phyloP scores from a whole-genome alignment of 371 early-diverging fungal species.

The Zychaea mexicana region DNA sequence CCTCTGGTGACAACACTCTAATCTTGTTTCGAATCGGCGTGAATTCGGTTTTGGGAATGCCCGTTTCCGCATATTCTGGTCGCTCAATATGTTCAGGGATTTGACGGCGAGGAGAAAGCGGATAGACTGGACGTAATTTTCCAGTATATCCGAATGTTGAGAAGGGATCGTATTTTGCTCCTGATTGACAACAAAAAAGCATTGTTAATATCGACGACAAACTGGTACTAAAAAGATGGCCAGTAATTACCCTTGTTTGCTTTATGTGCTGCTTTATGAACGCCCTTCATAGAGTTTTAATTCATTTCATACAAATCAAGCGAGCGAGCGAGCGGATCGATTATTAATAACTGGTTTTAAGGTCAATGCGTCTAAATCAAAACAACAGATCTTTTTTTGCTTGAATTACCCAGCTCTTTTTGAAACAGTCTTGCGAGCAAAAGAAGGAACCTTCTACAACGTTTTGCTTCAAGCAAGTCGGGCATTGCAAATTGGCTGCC shows the following conservation, averaged over 20 bases:
- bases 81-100: slow-evolving; percentile 77
- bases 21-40: slow-evolving; percentile 65
- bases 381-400: too few relatives aligned
- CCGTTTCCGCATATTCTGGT: slow-evolving; percentile 85
- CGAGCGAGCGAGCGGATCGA: too few relatives aligned
- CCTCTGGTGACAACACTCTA: slow-evolving; percentile 62
- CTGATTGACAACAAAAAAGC: neutral
- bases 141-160: slow-evolving; percentile 83
- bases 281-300: slow-evolving; percentile 27
- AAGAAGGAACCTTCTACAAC: slow-evolving; percentile 70
- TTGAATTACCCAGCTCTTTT: slow-evolving; percentile 73
- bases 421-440: slow-evolving; percentile 92
- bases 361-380: too few relatives aligned
- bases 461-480: slow-evolving; percentile 82
- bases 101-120: slow-evolving; percentile 73
- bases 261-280: slow-evolving; percentile 48
- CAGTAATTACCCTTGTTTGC: slow-evolving; percentile 26
- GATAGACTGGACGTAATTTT: slow-evolving; percentile 81
- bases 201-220: too few relatives aligned
- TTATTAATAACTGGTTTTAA: too few relatives aligned
- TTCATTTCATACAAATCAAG: neutral
- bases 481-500: slow-evolving; percentile 82
- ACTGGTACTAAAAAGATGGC: too few relatives aligned
- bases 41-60: slow-evolving; percentile 75
- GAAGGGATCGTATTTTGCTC: slow-evolving; percentile 77